phyloP scores from a whole-genome alignment of 257 asterid genomes.

The Penstemon eatonii region DNA sequence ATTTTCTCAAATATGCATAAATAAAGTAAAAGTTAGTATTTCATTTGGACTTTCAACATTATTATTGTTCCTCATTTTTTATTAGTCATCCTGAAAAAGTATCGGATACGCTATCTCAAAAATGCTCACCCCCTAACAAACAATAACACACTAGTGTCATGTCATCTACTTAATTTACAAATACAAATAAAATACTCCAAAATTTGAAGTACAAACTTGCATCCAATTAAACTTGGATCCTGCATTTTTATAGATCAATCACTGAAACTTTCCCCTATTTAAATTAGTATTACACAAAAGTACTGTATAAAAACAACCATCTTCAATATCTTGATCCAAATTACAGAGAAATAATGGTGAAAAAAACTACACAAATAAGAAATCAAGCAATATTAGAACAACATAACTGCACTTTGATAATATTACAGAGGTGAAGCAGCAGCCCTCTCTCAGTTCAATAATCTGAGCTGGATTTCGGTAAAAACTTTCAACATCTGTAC shows the following conservation, averaged over 20 bases:
- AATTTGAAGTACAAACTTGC: too few species aligned
- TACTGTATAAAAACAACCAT: conserved; percentile 27
- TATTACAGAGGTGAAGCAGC: conserved; percentile 32
- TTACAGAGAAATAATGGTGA: conserved; percentile 33
- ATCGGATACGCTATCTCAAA: too few species aligned
- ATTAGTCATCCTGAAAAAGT: too few species aligned
- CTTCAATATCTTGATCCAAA: conserved; percentile 33
- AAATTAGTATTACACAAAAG: conserved; percentile 40
- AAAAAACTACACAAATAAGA: conserved; percentile 44
- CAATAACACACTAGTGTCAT: too few species aligned
- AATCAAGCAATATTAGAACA: conserved; percentile 47
- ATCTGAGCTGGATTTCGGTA: conserved; percentile 18
- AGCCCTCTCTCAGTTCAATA: conserved; percentile 3
- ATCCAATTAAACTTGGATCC: neutral
- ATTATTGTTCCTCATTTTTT: too few species aligned
- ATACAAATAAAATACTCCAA: too few species aligned
- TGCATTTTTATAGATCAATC: conserved; percentile 30
- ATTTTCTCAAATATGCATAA: too few species aligned
- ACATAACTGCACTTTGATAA: conserved; percentile 31
- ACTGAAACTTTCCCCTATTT: conserved; percentile 23
- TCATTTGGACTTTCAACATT: too few species aligned
- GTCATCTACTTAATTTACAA: too few species aligned
- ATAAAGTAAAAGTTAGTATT: too few species aligned
- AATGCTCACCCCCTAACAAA: too few species aligned
- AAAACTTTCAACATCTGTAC: neutral